Evolutionary conservation across 768 basidiomycete species (phyloP).

Genomic region (Russula earlei): DNA sequence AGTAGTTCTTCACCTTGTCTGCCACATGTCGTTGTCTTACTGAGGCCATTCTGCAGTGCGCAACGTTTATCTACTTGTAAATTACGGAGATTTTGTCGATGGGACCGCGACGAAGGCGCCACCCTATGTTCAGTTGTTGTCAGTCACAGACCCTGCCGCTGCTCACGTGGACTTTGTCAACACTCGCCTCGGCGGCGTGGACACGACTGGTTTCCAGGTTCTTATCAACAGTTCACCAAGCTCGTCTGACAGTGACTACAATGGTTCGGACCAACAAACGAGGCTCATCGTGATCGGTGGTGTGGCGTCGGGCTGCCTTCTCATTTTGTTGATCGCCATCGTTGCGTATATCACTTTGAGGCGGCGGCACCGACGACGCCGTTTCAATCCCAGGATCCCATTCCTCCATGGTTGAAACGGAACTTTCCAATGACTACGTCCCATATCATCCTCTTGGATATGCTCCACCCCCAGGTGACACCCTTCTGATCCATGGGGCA

Average conservation of each 20-base stretch:
- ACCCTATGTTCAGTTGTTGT: constrained; percentile 57
- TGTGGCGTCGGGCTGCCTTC: neutral
- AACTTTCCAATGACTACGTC: neutral
- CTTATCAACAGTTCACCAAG: neutral
- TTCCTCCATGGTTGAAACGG: neutral
- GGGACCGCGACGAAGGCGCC: constrained; percentile 29
- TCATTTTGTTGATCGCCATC: neutral
- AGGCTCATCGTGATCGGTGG: neutral
- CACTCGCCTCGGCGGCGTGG: constrained; percentile 22
- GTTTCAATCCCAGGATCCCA: neutral
- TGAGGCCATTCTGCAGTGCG: constrained; percentile 36
- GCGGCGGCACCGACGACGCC: neutral
- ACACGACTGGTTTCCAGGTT: constrained; percentile 6
- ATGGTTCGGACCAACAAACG: neutral
- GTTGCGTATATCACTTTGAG: neutral
- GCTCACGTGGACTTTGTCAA: constrained; percentile 31
- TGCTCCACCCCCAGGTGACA: constrained; percentile 8
- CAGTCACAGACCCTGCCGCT: constrained; percentile 40
- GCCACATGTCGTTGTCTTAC: neutral
- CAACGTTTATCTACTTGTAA: constrained; percentile 53
- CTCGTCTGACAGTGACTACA: neutral
- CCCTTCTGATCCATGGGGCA: neutral
- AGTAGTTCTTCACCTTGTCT: constrained; percentile 22
- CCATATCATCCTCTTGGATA: constrained; percentile 7
- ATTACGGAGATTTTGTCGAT: constrained; percentile 54